phyloP scores from a whole-genome alignment of 2,329 filamentous ascomycete species.

The Ascochyta lentis region DNA sequence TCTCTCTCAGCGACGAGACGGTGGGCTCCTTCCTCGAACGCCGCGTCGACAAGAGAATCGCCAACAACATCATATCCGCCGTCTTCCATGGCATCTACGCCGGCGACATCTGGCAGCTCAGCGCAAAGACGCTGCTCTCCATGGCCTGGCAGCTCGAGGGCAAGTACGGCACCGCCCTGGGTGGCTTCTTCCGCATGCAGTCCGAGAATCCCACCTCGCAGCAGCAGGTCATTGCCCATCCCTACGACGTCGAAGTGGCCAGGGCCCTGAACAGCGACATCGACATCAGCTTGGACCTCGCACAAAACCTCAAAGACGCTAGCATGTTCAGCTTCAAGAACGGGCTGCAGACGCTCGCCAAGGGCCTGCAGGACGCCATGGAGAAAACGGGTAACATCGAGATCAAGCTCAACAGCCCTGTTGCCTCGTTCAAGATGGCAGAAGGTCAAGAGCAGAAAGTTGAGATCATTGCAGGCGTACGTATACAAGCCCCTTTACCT shows the following conservation, averaged over 20 bases:
- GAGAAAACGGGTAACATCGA: constrained; percentile 48
- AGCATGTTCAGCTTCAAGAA: constrained; percentile 55
- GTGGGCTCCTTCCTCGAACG: constrained; percentile 70
- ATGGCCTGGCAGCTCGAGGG: constrained; percentile 58
- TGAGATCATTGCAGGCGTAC: constrained; percentile 35
- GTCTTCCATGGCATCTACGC: constrained; percentile 89
- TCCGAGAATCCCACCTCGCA: constrained; percentile 10
- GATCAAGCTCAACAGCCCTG: constrained; percentile 47
- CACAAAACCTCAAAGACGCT: constrained; percentile 38
- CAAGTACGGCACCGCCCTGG: constrained; percentile 42
- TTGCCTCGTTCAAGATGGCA: constrained; percentile 27
- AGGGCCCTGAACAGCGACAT: constrained; percentile 45
- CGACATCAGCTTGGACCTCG: constrained; percentile 43
- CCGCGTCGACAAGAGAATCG: constrained; percentile 61
- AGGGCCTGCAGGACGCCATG: constrained; percentile 47
- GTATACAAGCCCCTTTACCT: background rate
- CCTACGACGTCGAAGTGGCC: constrained; percentile 27
- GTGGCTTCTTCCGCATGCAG: constrained; percentile 31
- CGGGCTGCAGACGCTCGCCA: constrained; percentile 51
- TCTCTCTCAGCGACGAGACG: constrained; percentile 67
- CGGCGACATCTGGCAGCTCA: constrained; percentile 83
- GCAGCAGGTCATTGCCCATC: constrained; percentile 24
- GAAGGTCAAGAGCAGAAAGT: constrained; percentile 24
- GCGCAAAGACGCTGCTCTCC: constrained; percentile 69
- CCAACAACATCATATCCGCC: constrained; percentile 78